These are phyloP conservation scores for Lepidium campestre DNA, from an alignment of 441 rosid genomes.

Conservation along the genomic window DNA sequence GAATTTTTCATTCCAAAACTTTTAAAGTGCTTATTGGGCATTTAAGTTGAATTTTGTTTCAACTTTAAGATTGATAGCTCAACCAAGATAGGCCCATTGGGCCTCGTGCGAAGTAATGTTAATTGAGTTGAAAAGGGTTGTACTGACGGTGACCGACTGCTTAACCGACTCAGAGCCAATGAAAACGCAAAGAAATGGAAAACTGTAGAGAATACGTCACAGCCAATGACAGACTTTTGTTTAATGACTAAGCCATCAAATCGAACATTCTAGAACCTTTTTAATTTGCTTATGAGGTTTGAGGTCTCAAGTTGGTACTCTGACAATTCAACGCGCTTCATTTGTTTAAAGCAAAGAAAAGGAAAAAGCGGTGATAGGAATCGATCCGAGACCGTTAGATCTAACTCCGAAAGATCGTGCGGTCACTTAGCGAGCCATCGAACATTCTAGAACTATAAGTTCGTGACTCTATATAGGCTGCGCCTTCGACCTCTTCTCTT, in stretches of 20 bases:
- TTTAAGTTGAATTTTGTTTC: too few species aligned
- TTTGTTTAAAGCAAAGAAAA: background rate
- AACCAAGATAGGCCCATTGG: background rate
- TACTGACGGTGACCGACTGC: background rate
- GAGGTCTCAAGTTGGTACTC: background rate
- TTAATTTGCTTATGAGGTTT: background rate
- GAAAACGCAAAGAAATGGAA: background rate
- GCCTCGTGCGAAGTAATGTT: background rate
- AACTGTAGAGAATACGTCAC: background rate
- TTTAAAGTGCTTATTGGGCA: too few species aligned
- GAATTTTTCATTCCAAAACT: too few species aligned
- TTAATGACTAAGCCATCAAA: background rate
- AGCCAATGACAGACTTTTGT: background rate
- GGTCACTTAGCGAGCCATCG: slow-evolving; percentile 19
- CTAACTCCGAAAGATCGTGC: slow-evolving; percentile 12
- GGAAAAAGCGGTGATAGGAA: background rate
- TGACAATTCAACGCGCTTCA: slow-evolving; percentile 3
- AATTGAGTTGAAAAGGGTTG: background rate
- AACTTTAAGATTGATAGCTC: too few species aligned
- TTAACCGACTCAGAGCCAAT: background rate
- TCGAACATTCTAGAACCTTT: slow-evolving; percentile 15
- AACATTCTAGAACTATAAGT: slow-evolving; percentile 35
- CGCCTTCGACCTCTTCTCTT: background rate
- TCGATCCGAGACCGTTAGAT: slow-evolving; percentile 26
- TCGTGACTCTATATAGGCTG: slow-evolving; percentile 22